Conservation (phyloP, 495 filamentous ascomycete genomes). For the Neurospora africana region DNA sequence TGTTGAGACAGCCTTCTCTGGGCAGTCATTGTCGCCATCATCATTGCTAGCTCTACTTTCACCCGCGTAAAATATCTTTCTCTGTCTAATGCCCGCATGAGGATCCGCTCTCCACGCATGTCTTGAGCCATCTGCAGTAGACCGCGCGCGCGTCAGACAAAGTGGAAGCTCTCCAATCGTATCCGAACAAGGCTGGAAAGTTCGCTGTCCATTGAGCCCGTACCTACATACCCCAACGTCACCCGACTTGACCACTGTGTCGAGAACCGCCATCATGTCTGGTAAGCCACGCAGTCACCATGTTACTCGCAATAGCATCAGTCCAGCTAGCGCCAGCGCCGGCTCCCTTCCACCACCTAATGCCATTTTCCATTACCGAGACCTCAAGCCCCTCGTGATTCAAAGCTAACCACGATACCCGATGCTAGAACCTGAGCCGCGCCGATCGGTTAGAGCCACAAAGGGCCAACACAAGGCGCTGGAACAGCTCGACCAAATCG, state of each 20-base stretch:
- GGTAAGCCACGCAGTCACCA: conserved; percentile 21
- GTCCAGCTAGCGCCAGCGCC: not conserved
- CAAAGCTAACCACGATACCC: conserved; percentile 12
- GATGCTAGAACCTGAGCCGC: conserved; percentile 57
- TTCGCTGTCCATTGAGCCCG: conserved; percentile 2
- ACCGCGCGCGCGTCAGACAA: conserved; percentile 2
- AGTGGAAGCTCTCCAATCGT: conserved; percentile 5
- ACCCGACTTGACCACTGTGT: conserved; percentile 1
- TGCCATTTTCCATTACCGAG: not conserved
- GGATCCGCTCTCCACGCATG: conserved; percentile 17
- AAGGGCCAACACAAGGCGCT: conserved; percentile 91
- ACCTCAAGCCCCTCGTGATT: conserved; percentile 2
- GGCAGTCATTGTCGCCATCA: not conserved
- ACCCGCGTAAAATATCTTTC: conserved; percentile 17
- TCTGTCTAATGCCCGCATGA: conserved; percentile 23
- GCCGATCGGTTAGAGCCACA: conserved; percentile 87
- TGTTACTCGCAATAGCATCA: conserved; percentile 1
- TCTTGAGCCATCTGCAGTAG: conserved; percentile 24
- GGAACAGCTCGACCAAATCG: conserved; percentile 59
- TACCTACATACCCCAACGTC: not conserved
- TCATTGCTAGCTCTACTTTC: conserved; percentile 3
- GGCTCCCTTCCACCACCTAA: not conserved
- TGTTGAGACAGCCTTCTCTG: not conserved
- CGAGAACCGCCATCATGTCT: conserved; percentile 18
- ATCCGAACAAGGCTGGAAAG: not conserved